Conservation (phyloP, 306 rosid species). For the Rosa chinensis region DNA sequence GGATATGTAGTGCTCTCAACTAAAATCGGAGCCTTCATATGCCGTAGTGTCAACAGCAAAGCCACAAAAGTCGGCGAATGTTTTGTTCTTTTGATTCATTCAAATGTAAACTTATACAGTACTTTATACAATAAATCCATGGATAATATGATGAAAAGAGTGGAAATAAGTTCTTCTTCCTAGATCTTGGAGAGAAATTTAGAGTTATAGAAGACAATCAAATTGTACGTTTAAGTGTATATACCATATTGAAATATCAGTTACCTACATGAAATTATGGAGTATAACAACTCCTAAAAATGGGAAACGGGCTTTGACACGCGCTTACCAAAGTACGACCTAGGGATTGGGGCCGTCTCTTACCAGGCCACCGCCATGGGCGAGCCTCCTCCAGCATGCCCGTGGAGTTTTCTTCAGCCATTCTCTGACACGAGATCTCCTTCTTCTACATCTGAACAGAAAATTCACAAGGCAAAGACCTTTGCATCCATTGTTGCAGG, state of each 20-base stretch:
- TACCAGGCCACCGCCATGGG: no score
- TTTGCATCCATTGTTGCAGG: no score
- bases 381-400: no score
- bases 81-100: neutral
- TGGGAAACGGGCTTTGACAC: no score
- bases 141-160: neutral
- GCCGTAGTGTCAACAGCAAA: neutral
- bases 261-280: neutral
- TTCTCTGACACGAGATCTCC: no score
- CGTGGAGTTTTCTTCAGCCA: no score
- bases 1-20: constrained; percentile 30
- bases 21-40: neutral
- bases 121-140: neutral
- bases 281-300: no score
- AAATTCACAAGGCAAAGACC: no score
- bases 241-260: neutral
- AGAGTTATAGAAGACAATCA: neutral
- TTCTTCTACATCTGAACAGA: no score
- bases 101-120: neutral
- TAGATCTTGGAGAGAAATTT: no score
- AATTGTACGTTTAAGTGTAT: neutral
- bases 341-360: no score
- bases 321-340: no score
- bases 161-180: neutral
- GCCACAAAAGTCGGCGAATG: neutral